Base-by-base conservation (phyloP, 106 monocot species). In the Phalaenopsis equestris region DNA sequence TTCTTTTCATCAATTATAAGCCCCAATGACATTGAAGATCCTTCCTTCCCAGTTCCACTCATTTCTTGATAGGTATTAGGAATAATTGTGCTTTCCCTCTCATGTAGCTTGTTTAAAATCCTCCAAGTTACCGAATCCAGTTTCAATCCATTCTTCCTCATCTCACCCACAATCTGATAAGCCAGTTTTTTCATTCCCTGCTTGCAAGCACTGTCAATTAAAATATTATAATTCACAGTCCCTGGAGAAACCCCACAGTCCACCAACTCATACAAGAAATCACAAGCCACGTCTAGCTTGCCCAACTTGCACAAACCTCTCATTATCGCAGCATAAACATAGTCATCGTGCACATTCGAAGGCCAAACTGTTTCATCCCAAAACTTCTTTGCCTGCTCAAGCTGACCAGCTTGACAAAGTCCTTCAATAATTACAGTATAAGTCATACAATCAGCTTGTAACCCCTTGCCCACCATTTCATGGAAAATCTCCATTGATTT, bases 121-220 rank as follows among this genome's bases (percentile, higher is more conserved):
- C 98, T 94, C 94, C 94, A 99, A 18, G 94, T 93, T 48, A 94
- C 88, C 67, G 91, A 76, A 83, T 99, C 94, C 6, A 91, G 94
- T 43, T 70, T 76, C 78, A 91, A 24, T 12, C 91, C 98, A 81
- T 99, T 99, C 80, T 85, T 99, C 80, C 88, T 91, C 93, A 94
- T 94, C 80, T 99, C 94, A 19, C 82, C 55, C 36, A 99, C 81
- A 38, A 99, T 74, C 58, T 81, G 84, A 79, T 99, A 94, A 75
- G 94, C 98, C 74, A 88, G 79, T 56, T 85, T 92, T 84, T 88
- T 99, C 72, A 84, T 77, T 9, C 91, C 87, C 74, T 72, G 38
- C 80, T 79, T 91, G 77, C 87, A 91, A 56, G 94, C 91, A 84
- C 82, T 67, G 52, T 85, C 88, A 55, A 94, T 82, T 49, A 99